phyloP scores from a whole-genome alignment of 108 stramenopile species.

The Craspedostauros australis region DNA sequence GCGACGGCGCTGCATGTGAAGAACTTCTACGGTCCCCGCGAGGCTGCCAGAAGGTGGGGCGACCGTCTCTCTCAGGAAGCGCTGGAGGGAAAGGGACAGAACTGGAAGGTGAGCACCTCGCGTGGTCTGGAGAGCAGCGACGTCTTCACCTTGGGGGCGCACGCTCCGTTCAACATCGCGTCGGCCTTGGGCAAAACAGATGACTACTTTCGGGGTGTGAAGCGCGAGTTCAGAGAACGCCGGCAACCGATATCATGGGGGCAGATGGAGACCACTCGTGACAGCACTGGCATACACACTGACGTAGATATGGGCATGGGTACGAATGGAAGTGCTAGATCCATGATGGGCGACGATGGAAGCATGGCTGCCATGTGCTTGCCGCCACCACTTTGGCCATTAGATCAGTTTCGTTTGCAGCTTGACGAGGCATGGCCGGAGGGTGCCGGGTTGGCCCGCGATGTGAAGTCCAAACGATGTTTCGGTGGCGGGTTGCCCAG shows the following conservation, averaged over 20 bases:
- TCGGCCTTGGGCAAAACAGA: constrained; percentile 35
- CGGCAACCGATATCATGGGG: constrained; percentile 5
- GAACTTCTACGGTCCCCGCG: constrained; percentile 51
- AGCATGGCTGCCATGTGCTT: too few relatives aligned
- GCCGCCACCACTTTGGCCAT: constrained; percentile 64
- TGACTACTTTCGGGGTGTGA: constrained; percentile 62
- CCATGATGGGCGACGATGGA: too few relatives aligned
- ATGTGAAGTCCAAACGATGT: constrained; percentile 23
- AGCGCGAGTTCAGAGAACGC: constrained; percentile 48
- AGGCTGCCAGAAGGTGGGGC: constrained; percentile 43
- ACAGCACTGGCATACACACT: not conserved
- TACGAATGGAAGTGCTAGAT: too few relatives aligned
- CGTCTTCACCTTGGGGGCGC: constrained; percentile 70
- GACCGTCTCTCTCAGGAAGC: constrained; percentile 42
- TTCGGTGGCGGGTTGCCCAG: constrained; percentile 79
- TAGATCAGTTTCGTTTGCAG: constrained; percentile 71
- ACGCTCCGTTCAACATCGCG: constrained; percentile 78
- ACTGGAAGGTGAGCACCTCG: constrained; percentile 69
- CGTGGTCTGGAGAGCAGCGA: constrained; percentile 75
- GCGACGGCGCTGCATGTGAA: constrained; percentile 58
- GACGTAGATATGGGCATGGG: too few relatives aligned
- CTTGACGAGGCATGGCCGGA: constrained; percentile 72
- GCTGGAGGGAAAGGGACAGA: constrained; percentile 21
- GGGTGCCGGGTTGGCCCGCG: constrained; percentile 66
- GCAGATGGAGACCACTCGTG: constrained; percentile 1